Percentiles rank a stretch among this genome's conserved stretches.
Conservation (phyloP, 495 filamentous ascomycete genomes). For the Penicillium maclennaniae region DNA sequence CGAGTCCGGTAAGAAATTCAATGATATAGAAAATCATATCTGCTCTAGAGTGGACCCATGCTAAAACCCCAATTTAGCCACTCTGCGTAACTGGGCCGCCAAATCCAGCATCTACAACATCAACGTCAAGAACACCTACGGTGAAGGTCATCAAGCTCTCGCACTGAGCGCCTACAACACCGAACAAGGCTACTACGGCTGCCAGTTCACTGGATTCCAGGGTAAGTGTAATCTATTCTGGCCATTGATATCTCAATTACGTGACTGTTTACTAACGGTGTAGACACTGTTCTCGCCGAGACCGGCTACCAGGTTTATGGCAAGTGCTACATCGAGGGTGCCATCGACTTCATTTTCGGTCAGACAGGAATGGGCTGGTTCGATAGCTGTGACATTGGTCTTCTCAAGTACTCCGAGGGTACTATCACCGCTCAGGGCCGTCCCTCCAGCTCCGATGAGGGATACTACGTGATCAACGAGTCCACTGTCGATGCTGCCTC, state of each 20-base stretch:
- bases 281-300: conserved; percentile 57
- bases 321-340: conserved; percentile 53
- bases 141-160: conserved; percentile 54
- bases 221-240: conserved; percentile 3
- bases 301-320: conserved; percentile 57
- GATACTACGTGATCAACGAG: conserved; percentile 63
- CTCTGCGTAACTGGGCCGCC: conserved; percentile 49
- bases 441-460: conserved; percentile 41
- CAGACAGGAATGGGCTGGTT: conserved; percentile 60
- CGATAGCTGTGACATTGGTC: conserved; percentile 52
- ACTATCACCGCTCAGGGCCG: conserved; percentile 62
- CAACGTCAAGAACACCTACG: conserved; percentile 55
- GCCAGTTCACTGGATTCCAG: conserved; percentile 55
- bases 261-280: background rate
- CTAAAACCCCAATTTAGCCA: conserved; percentile 30
- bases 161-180: conserved; percentile 52
- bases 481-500: conserved; percentile 44
- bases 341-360: conserved; percentile 67
- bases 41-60: too few relatives aligned
- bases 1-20: conserved; percentile 24
- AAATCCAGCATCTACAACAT: conserved; percentile 60
- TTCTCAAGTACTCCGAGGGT: conserved; percentile 37
- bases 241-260: background rate
- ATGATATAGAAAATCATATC: background rate
- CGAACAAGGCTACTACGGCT: conserved; percentile 57